A percentile compares a stretch with the other conserved stretches of the same genome.
These are phyloP conservation scores for Usnea hakonensis DNA, from an alignment of 495 filamentous ascomycete species.

Conservation along the genomic window DNA sequence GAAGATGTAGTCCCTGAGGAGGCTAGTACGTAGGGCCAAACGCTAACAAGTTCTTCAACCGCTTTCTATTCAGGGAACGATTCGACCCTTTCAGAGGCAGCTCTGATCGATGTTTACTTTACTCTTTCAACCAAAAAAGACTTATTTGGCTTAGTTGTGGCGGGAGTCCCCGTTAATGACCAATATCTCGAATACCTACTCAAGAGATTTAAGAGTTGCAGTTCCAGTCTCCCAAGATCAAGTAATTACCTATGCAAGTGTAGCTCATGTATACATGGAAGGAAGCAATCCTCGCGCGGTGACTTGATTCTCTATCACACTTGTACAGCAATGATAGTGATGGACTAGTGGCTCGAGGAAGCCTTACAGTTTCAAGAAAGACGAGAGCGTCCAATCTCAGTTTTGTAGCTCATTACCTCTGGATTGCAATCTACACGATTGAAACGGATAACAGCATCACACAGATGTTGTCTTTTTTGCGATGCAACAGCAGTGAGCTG, in stretches of 20 bases:
- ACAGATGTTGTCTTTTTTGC: no score
- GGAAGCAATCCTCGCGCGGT: not conserved
- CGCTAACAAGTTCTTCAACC: no score
- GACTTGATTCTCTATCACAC: not conserved
- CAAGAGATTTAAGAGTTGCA: no score
- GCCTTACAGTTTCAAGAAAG: not conserved
- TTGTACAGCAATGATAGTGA: not conserved
- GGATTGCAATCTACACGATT: not conserved
- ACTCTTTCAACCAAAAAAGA: no score
- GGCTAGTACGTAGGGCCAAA: slow-evolving; percentile 2
- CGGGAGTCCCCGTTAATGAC: no score
- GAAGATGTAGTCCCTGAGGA: not conserved
- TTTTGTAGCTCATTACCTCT: not conserved
- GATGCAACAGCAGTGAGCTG: not conserved
- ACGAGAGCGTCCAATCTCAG: not conserved
- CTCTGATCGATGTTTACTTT: no score
- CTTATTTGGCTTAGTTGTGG: no score
- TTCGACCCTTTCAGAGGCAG: no score
- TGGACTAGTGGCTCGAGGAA: not conserved
- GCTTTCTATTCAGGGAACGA: no score
- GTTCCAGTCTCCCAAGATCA: no score
- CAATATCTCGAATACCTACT: no score
- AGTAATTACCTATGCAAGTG: no score
- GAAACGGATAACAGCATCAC: not conserved
- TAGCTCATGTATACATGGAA: not conserved